These are phyloP conservation scores for Zizania latifolia DNA, from an alignment of 176 grass and related monocot genomes.

Conservation along the genomic window DNA sequence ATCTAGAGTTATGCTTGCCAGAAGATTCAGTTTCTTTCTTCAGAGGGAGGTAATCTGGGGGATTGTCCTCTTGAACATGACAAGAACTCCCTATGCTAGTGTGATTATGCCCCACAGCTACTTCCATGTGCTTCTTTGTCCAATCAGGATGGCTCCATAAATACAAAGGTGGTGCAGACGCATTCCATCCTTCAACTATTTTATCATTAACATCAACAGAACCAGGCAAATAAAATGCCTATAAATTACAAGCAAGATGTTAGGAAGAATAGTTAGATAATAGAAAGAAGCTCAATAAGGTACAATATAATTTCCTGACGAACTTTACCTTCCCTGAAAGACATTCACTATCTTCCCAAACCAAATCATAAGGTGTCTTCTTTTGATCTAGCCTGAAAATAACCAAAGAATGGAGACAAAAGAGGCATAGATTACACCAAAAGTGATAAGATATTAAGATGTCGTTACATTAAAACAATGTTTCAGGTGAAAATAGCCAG, in stretches of 20 bases:
- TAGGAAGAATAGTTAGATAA: not conserved
- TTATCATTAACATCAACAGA: conserved; percentile 72
- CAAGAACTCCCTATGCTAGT: not conserved
- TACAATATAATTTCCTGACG: not conserved
- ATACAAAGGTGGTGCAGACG: conserved; percentile 60
- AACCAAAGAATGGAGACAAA: not conserved
- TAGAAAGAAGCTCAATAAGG: not conserved
- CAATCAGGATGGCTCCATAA: conserved; percentile 85
- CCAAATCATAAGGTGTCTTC: conserved; percentile 64
- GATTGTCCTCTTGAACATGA: conserved; percentile 9
- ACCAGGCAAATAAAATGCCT: conserved; percentile 95
- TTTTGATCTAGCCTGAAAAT: conserved; percentile 69
- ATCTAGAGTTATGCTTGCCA: not conserved
- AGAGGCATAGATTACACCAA: not conserved
- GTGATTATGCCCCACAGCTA: conserved; percentile 56
- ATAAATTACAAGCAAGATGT: conserved; percentile 21
- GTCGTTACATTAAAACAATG: not conserved
- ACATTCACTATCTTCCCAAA: conserved; percentile 69
- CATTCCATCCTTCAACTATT: conserved; percentile 86
- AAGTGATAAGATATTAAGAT: not conserved
- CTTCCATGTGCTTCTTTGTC: conserved; percentile 56
- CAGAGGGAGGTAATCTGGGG: not conserved
- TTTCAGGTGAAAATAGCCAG: too few relatives aligned
- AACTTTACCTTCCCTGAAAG: conserved; percentile 76
- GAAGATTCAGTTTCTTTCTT: conserved; percentile 22